phyloP scores from a whole-genome alignment of 2,329 filamentous ascomycete genomes.

The Elsinoe arachidis region DNA sequence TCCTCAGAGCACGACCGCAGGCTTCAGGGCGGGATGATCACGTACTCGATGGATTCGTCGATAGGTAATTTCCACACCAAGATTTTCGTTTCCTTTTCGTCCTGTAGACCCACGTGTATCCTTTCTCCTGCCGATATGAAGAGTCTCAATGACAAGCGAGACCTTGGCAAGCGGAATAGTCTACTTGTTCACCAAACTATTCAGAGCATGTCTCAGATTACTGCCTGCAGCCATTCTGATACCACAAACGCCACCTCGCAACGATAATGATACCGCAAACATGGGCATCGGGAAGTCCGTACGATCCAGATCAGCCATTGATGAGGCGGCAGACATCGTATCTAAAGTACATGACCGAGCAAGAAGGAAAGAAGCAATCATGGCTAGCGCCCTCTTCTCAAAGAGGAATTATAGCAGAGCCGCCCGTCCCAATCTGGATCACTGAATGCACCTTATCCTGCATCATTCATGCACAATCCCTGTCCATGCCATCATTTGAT shows the following conservation, averaged over 20 bases:
- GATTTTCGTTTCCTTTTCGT: background rate
- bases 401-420: slow-evolving; percentile 1
- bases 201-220: background rate
- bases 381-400: background rate
- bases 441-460: background rate
- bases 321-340: background rate
- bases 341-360: background rate
- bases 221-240: background rate
- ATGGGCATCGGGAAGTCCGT: background rate
- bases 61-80: slow-evolving; percentile 4
- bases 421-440: background rate
- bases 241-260: background rate
- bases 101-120: background rate
- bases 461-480: slow-evolving; percentile 5
- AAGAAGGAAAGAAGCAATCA: background rate
- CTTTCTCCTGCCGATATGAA: background rate
- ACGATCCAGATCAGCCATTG: background rate
- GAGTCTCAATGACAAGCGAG: background rate
- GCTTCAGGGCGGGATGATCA: background rate
- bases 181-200: background rate
- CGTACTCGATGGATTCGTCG: background rate
- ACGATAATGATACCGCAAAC: background rate
- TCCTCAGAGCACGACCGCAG: background rate
- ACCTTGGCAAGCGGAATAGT: background rate
- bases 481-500: background rate